These are phyloP conservation scores for Claviceps arundinis DNA, from an alignment of 2,329 filamentous ascomycete species.

Conservation along the genomic window DNA sequence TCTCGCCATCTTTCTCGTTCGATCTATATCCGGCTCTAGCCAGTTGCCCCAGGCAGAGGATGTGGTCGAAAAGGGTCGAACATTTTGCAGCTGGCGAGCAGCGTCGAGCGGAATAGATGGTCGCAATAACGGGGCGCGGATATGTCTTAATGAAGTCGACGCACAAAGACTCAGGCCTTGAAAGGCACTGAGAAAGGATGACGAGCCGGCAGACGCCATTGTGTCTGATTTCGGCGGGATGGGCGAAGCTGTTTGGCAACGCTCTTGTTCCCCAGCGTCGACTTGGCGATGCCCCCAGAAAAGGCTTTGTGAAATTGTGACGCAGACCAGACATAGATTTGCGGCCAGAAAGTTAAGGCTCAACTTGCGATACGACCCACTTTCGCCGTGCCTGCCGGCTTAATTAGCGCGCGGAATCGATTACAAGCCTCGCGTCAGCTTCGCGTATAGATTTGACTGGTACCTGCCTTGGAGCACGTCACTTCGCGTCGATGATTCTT, in stretches of 20 bases:
- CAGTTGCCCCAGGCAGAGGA: conserved; percentile 49
- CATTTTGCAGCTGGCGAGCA: conserved; percentile 28
- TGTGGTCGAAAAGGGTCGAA: conserved; percentile 62
- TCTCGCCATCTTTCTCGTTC: conserved; percentile 83
- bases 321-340: conserved; percentile 1
- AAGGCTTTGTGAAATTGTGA: not conserved
- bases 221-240: conserved; percentile 11
- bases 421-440: conserved; percentile 32
- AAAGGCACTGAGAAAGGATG: conserved; percentile 37
- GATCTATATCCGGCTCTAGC: conserved; percentile 64
- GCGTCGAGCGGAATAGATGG: conserved; percentile 17
- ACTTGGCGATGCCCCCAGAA: not conserved
- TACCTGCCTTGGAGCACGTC: conserved; percentile 18
- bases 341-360: conserved; percentile 15
- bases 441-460: conserved; percentile 21
- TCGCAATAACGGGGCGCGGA: conserved; percentile 19
- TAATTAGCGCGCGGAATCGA: conserved; percentile 4
- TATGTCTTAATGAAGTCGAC: conserved; percentile 26
- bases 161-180: conserved; percentile 33
- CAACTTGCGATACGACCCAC: not conserved
- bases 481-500: conserved; percentile 13
- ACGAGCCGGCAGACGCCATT: conserved; percentile 33
- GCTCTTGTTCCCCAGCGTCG: too few species aligned
- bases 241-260: not conserved
- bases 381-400: too few species aligned